Conservation (phyloP, 257 asterid genomes). For the Cordia subcordata region DNA sequence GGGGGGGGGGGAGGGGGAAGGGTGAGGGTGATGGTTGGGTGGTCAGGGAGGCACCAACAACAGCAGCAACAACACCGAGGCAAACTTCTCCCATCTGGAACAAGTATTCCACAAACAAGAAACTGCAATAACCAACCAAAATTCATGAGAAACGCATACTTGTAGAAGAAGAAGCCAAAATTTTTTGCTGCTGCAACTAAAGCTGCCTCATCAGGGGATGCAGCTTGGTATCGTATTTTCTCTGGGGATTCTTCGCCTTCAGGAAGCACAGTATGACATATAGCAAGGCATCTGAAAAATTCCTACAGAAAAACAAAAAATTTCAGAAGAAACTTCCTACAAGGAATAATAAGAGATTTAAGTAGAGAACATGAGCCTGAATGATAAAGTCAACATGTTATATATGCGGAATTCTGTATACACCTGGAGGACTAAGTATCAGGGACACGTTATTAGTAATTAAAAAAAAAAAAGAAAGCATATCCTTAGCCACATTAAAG, state of each 20-base stretch:
- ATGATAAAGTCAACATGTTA: no score
- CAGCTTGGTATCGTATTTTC: constrained; percentile 95
- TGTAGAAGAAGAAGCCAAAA: constrained; percentile 98
- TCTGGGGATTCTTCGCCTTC: constrained; percentile 99
- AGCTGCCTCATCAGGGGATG: constrained; percentile 99
- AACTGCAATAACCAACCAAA: not conserved
- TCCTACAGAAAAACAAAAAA: constrained; percentile 50
- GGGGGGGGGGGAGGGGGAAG: no score
- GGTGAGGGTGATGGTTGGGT: no score
- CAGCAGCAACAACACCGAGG: not conserved
- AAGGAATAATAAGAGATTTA: no score
- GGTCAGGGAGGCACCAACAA: not conserved
- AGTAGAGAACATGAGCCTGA: no score
- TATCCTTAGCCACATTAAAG: no score
- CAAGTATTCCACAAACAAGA: not conserved
- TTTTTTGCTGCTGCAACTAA: constrained; percentile 92
- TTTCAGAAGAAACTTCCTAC: no score
- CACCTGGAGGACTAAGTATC: no score
- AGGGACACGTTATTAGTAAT: not conserved
- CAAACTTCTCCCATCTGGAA: not conserved
- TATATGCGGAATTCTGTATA: no score
- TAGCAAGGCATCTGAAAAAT: constrained; percentile 98
- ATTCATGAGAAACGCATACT: constrained; percentile 33
- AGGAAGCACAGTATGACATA: constrained; percentile 99
- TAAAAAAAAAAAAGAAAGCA: not conserved